Evolutionary conservation across 495 filamentous ascomycete species (phyloP), one percentile per base, ranked within the genome.

Genomic region (Penicillium manginii): DNA sequence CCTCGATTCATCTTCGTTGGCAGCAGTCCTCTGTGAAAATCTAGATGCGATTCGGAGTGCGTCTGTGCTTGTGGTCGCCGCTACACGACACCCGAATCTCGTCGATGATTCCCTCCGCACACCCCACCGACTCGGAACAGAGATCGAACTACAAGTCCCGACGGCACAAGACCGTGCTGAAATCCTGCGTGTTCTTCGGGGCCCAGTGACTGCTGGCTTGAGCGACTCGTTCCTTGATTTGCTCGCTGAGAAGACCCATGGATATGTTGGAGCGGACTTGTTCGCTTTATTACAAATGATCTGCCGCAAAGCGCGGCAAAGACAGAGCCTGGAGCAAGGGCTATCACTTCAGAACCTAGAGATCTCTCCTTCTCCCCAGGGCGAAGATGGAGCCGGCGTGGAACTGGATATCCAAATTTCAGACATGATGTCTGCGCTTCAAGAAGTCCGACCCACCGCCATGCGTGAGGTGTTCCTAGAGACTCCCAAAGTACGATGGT

Each of bases 381-480:
- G 22, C 26, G 7, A 45, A 33, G 33, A 32, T 32, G 15, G 37
- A 3, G n/a, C 19, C 26, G 57, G 52, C n/a, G 45, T 65, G n/a
- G 51, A 62, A 4, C 47, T 79, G n/a, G 59, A 54, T 9, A 71
- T 80, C 31, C 66, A 62, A 35, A 75, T 82, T 47, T 54, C 68
- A 19, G 86, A 90, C 62, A 75, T 88, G 50, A 65, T 83, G 35
- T 59, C 67, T 6, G 85, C 87, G 1, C 69, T 89, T 35, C 77
- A 79, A 33, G 70, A 80, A 31, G 80, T 88, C 29, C 84, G 87
- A 9, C 93, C 94, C 14, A 92, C 88, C 11, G 91, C 91, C 2
- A 96, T 98, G 88, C 84, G 88, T 63, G 94, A 96, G 69, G 85
- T 97, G 32, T 90, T 96, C 68, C 73, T 97, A 50, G 89, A 96